Conservation (phyloP, 2,329 filamentous ascomycete genomes). For the Furcasterigmium sp. region DNA sequence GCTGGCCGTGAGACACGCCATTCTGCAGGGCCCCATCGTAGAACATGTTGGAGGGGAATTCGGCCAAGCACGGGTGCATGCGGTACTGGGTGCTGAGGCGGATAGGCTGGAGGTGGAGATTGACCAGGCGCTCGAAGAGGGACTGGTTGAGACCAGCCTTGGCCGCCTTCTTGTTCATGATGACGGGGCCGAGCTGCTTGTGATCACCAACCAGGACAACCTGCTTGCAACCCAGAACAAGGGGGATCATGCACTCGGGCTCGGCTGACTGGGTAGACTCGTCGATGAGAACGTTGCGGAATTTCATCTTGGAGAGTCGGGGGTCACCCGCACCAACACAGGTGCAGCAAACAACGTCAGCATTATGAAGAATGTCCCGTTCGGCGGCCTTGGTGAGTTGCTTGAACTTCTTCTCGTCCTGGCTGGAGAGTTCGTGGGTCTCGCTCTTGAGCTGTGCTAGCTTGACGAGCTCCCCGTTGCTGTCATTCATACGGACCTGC, state of each 20-base stretch:
- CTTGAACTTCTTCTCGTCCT: constrained; percentile 98
- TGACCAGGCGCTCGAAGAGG: constrained; percentile 94
- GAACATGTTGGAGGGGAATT: constrained; percentile 99
- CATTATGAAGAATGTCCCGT: constrained; percentile 89
- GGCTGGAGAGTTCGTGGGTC: constrained; percentile 83
- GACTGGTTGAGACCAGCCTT: constrained; percentile 97
- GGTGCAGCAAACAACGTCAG: constrained; percentile 97
- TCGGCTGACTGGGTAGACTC: constrained; percentile 98
- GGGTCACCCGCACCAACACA: constrained; percentile 97
- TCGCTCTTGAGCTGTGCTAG: constrained; percentile 90
- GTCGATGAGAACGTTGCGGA: constrained; percentile 95
- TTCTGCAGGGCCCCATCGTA: constrained; percentile 97
- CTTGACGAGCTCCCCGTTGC: constrained; percentile 88
- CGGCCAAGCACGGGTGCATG: constrained; percentile 96
- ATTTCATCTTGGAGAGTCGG: constrained; percentile 93
- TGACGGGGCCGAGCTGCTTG: constrained; percentile 94
- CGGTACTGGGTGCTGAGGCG: constrained; percentile 96
- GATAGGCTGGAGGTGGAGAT: constrained; percentile 84
- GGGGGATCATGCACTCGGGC: constrained; percentile 97
- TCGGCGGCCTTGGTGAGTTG: constrained; percentile 90
- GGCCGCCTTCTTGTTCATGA: constrained; percentile 99
- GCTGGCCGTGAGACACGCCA: constrained; percentile 83
- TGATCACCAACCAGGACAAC: constrained; percentile 98
- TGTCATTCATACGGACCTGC: constrained; percentile 96
- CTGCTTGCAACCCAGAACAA: constrained; percentile 96